Evolutionary conservation across 768 basidiomycete genomes (phyloP).

Genomic region (Peribolospora baueri): DNA sequence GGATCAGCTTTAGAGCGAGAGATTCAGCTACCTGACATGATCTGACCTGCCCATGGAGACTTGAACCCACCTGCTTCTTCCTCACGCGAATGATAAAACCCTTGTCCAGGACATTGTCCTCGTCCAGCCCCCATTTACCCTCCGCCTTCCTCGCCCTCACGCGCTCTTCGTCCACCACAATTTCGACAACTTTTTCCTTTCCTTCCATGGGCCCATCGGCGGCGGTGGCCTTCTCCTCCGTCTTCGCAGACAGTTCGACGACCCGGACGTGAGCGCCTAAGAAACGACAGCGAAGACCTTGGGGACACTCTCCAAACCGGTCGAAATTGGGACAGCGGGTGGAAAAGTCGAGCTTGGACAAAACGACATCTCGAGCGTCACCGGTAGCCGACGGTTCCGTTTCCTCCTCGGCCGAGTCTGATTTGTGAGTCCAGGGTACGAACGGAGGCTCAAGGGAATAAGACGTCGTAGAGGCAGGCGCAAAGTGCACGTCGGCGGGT

Average conservation of each 20-base stretch:
- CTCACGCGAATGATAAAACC: conserved; percentile 4
- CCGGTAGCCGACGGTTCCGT: conserved; percentile 12
- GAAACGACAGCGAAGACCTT: conserved; percentile 78
- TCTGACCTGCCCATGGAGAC: neutral
- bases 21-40: neutral
- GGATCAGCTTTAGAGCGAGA: neutral
- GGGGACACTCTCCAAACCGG: conserved; percentile 48
- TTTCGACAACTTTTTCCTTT: conserved; percentile 15
- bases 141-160: conserved; percentile 29
- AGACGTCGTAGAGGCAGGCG: conserved; percentile 24
- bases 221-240: conserved; percentile 19
- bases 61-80: conserved; percentile 4
- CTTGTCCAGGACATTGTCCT: conserved; percentile 33
- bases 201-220: no score
- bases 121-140: conserved; percentile 35
- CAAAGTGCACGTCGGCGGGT: conserved; percentile 42
- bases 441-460: conserved; percentile 29
- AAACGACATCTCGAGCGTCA: conserved; percentile 13
- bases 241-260: conserved; percentile 15
- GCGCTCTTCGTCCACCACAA: conserved; percentile 31
- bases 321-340: conserved; percentile 42
- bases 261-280: conserved; percentile 46
- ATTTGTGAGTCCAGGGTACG: neutral
- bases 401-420: neutral
- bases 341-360: conserved; percentile 25